A percentile compares a stretch with the other conserved stretches of the same genome.
phyloP scores from a whole-genome alignment of 768 basidiomycete species.

The Myochromella boudieri region DNA sequence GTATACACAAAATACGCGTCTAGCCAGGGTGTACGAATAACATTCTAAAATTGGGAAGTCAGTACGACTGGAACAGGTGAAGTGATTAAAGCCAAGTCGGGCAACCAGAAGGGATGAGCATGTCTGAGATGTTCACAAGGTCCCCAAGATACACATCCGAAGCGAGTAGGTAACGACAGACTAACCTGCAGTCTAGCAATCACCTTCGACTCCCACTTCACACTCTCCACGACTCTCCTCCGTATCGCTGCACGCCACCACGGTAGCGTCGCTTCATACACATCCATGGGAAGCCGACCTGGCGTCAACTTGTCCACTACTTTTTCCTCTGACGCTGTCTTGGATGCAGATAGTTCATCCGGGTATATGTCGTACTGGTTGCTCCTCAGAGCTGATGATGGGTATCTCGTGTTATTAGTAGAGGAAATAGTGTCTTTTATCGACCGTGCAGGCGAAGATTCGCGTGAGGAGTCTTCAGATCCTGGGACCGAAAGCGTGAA shows the following conservation, averaged over 20 bases:
- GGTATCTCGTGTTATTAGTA: conserved; percentile 9
- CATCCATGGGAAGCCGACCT: conserved; percentile 40
- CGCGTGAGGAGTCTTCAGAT: conserved; percentile 32
- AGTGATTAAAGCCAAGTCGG: too few relatives aligned
- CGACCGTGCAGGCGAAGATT: conserved; percentile 29
- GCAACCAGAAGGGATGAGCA: too few relatives aligned
- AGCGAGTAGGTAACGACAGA: background rate
- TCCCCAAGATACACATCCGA: too few relatives aligned
- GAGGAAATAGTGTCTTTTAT: conserved; percentile 12
- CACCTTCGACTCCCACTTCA: conserved; percentile 58
- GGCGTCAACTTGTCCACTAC: conserved; percentile 17
- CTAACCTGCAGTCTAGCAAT: conserved; percentile 70
- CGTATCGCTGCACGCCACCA: conserved; percentile 68
- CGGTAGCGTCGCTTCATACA: conserved; percentile 64
- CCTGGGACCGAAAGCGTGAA: conserved; percentile 31
- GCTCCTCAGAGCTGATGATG: too few relatives aligned
- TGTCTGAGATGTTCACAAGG: too few relatives aligned
- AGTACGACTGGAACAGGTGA: too few relatives aligned
- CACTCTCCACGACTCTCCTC: conserved; percentile 46
- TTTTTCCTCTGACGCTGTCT: background rate
- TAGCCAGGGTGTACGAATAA: conserved; percentile 62
- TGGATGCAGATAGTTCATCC: too few relatives aligned
- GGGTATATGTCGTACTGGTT: too few relatives aligned
- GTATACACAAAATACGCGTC: conserved; percentile 86
- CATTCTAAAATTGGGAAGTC: conserved; percentile 32